These are phyloP conservation scores for Waltergamsia citrina DNA, from an alignment of 2,329 filamentous ascomycete species.

Conservation along the genomic window DNA sequence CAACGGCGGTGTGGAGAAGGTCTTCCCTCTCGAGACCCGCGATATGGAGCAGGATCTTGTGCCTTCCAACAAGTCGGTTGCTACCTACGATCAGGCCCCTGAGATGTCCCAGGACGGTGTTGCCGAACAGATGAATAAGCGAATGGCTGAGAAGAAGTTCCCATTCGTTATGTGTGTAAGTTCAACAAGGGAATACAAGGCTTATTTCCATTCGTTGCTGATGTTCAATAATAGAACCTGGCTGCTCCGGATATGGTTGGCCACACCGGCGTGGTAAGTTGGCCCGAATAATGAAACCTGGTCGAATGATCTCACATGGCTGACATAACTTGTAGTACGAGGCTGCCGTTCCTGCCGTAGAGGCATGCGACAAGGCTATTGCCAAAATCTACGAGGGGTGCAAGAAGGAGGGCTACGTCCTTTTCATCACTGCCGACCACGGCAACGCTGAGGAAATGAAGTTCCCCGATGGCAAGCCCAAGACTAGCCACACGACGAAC, in stretches of 20 bases:
- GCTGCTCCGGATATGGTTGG: conserved; percentile 99
- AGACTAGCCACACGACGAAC: conserved; percentile 72
- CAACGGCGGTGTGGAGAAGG: conserved; percentile 97
- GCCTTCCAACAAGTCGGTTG: conserved; percentile 77
- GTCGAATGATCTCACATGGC: too few species aligned
- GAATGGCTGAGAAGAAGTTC: conserved; percentile 75
- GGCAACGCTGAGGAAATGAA: conserved; percentile 99
- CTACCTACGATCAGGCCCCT: conserved; percentile 90
- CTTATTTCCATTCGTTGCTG: background rate
- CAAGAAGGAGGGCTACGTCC: conserved; percentile 84
- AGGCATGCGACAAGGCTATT: conserved; percentile 88
- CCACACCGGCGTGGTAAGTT: conserved; percentile 69
- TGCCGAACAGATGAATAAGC: conserved; percentile 80
- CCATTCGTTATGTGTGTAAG: conserved; percentile 74
- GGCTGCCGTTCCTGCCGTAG: conserved; percentile 75
- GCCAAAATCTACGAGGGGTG: conserved; percentile 86
- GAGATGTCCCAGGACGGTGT: conserved; percentile 93
- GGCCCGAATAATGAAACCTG: background rate
- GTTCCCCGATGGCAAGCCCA: conserved; percentile 71
- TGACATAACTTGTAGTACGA: conserved; percentile 47
- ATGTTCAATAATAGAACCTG: conserved; percentile 65
- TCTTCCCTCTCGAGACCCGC: conserved; percentile 82
- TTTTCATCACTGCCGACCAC: conserved; percentile 95
- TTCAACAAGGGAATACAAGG: background rate
- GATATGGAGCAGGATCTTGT: conserved; percentile 74